Evolutionary conservation across 305 asterid genomes (phyloP).

Genomic region (Solanum chacoense): DNA sequence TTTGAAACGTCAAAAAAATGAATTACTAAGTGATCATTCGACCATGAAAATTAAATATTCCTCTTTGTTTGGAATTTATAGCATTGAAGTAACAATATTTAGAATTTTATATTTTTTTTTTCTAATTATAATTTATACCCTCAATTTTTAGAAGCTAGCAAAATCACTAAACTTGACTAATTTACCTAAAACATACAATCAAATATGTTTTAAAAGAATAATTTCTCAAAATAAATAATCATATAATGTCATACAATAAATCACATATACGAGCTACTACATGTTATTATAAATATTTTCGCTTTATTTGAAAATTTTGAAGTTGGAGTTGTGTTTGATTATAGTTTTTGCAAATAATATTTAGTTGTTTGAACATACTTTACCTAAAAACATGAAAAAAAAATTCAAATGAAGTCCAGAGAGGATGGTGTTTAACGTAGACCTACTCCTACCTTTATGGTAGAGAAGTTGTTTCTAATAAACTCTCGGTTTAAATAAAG

Average conservation of each 20-base stretch:
- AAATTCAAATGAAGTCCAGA: too few species aligned
- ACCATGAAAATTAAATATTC: background rate
- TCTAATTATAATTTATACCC: background rate
- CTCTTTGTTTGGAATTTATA: background rate
- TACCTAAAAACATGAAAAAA: too few species aligned
- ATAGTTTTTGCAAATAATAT: background rate
- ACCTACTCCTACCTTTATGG: background rate
- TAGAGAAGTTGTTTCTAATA: background rate
- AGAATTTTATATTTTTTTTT: background rate
- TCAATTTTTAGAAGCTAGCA: background rate
- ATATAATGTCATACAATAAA: background rate
- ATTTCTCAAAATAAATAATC: background rate
- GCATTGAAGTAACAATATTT: background rate
- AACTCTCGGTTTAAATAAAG: background rate
- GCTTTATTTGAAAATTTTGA: background rate
- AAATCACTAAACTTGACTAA: background rate
- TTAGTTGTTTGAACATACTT: background rate
- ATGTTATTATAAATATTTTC: too few species aligned
- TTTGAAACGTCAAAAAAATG: background rate
- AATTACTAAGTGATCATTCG: background rate
- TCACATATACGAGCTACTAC: background rate
- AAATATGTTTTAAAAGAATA: background rate
- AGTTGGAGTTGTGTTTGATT: background rate
- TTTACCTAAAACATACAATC: background rate
- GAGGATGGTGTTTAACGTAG: background rate